Evolutionary conservation across 106 monocot species (phyloP).

Genomic region (Allium sativum): DNA sequence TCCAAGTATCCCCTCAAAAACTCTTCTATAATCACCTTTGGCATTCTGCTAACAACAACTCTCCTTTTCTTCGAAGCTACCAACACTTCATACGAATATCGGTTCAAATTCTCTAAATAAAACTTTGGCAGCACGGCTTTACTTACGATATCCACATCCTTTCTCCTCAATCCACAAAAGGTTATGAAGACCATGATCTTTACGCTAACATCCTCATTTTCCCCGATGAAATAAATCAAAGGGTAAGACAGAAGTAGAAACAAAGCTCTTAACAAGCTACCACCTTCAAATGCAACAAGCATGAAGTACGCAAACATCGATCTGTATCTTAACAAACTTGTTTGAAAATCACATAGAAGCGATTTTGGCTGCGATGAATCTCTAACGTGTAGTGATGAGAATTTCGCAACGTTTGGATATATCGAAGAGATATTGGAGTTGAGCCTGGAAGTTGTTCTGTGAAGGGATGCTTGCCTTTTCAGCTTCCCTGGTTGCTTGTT

Average conservation of each 20-base stretch:
- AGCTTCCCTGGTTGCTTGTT: constrained; percentile 32
- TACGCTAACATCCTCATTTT: constrained; percentile 11
- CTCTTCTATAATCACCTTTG: constrained; percentile 61
- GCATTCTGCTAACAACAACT: constrained; percentile 43
- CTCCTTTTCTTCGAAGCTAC: constrained; percentile 24
- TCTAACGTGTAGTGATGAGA: constrained; percentile 7
- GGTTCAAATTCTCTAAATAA: constrained; percentile 48
- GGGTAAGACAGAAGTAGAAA: constrained; percentile 46
- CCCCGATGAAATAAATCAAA: constrained; percentile 26
- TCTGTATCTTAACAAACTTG: constrained; percentile 21
- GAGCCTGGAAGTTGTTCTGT: constrained; percentile 10
- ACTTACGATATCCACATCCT: constrained; percentile 35
- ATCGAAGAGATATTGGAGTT: neutral
- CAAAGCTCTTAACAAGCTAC: constrained; percentile 40
- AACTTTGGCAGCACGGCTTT: constrained; percentile 72
- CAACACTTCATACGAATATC: constrained; percentile 26
- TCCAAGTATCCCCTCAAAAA: constrained; percentile 54
- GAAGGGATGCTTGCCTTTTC: constrained; percentile 14
- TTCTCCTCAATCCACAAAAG: constrained; percentile 52
- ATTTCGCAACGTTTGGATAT: constrained; percentile 15
- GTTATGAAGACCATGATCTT: constrained; percentile 56
- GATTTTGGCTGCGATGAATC: constrained; percentile 5
- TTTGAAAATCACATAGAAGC: constrained; percentile 37
- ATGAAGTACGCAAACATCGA: constrained; percentile 79
- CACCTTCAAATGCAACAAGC: constrained; percentile 77